A percentile compares a stretch with the other conserved stretches of the same genome.
phyloP scores from a whole-genome alignment of 306 rosid species.

The Pyrus pyrifolia region DNA sequence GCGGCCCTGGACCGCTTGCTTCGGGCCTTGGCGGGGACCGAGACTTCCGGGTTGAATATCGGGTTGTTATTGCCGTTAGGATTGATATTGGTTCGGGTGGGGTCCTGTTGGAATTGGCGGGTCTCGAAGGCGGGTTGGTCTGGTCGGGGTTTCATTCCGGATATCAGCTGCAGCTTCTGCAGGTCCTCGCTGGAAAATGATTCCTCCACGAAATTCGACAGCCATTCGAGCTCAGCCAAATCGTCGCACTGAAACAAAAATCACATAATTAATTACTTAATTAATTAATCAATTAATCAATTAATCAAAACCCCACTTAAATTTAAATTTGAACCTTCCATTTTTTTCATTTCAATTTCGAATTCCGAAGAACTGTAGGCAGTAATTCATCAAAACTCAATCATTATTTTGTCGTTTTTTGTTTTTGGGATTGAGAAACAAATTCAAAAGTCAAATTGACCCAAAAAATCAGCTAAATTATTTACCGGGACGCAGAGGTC shows the following conservation, averaged over 20 bases:
- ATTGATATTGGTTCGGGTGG: slow-evolving; percentile 6
- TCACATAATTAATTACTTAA: background rate
- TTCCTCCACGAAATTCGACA: slow-evolving; percentile 77
- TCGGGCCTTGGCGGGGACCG: slow-evolving; percentile 79
- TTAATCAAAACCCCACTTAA: background rate
- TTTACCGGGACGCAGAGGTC: slow-evolving; percentile 79
- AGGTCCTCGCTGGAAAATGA: slow-evolving; percentile 80
- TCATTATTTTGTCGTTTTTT: background rate
- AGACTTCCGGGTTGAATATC: slow-evolving; percentile 36
- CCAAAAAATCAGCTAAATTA: background rate
- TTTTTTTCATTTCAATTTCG: background rate
- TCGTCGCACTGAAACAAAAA: slow-evolving; percentile 57
- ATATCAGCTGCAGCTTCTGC: slow-evolving; percentile 65
- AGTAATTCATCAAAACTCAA: background rate
- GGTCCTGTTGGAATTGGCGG: slow-evolving; percentile 24
- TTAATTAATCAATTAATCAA: background rate
- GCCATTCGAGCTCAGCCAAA: slow-evolving; percentile 86
- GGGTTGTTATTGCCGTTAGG: slow-evolving; percentile 4
- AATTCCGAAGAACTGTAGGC: background rate
- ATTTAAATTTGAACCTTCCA: background rate
- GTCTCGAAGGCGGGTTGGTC: slow-evolving; percentile 28
- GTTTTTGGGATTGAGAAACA: background rate
- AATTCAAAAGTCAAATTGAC: background rate
- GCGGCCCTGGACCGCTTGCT: slow-evolving; percentile 78
- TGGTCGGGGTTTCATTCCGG: slow-evolving; percentile 47